Evolutionary conservation across 169 alveolate genomes (phyloP).

Genomic region (Plasmodium malariae): DNA sequence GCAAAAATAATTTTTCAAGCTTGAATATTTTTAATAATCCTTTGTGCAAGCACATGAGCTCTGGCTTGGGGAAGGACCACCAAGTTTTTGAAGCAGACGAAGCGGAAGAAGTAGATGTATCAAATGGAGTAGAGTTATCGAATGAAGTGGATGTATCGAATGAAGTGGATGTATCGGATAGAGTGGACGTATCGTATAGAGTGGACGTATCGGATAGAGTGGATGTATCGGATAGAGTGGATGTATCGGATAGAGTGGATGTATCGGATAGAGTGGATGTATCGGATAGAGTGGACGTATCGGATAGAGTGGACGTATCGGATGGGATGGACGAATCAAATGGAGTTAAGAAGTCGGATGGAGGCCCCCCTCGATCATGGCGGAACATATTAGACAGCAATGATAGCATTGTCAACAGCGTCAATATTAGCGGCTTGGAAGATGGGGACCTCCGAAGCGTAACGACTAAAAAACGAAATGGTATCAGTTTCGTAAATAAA

Average conservation of each 20-base stretch:
- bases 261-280: background rate
- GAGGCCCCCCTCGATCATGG: background rate
- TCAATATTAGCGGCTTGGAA: no score
- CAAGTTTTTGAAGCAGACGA: background rate
- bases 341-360: background rate
- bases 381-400: no score
- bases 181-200: background rate
- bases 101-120: no score
- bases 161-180: background rate
- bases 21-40: slow-evolving; percentile 12
- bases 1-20: slow-evolving; percentile 21
- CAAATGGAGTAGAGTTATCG: background rate
- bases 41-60: background rate
- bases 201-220: no score
- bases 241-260: background rate
- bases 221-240: background rate
- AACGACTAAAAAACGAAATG: no score
- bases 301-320: background rate
- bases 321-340: background rate
- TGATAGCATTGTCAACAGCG: no score
- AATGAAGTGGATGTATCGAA: background rate
- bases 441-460: no score
- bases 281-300: background rate
- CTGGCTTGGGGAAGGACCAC: background rate
- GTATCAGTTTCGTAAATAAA: no score